These are phyloP conservation scores for Penicillium roqueforti DNA, from an alignment of 495 filamentous ascomycete species.

Conservation along the genomic window DNA sequence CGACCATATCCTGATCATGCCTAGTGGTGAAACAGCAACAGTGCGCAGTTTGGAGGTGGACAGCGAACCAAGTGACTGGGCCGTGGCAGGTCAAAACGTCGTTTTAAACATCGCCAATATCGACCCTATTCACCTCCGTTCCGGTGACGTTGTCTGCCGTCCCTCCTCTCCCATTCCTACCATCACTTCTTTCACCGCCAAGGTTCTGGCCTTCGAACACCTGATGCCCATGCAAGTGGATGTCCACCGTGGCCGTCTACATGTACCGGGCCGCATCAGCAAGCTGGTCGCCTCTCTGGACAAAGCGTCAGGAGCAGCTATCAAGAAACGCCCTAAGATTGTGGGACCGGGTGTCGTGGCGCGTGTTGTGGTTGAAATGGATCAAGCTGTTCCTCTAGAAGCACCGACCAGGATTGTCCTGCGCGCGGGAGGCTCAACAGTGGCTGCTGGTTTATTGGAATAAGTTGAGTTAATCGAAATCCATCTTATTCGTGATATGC, in stretches of 20 bases:
- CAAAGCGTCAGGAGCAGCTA: slow-evolving; percentile 60
- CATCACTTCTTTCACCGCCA: slow-evolving; percentile 66
- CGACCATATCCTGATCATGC: slow-evolving; percentile 73
- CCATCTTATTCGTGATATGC: not conserved
- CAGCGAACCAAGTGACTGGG: slow-evolving; percentile 72
- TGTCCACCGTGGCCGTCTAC: slow-evolving; percentile 77
- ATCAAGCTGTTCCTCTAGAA: slow-evolving; percentile 73
- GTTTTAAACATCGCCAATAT: slow-evolving; percentile 81
- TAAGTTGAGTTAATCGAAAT: slow-evolving; percentile 26
- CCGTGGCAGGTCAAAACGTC: slow-evolving; percentile 90
- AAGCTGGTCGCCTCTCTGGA: slow-evolving; percentile 68
- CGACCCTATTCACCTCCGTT: slow-evolving; percentile 72
- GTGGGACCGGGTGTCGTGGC: slow-evolving; percentile 69
- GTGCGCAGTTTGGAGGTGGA: slow-evolving; percentile 77
- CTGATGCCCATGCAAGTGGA: slow-evolving; percentile 85
- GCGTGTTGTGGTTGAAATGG: slow-evolving; percentile 66
- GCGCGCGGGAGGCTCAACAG: slow-evolving; percentile 70
- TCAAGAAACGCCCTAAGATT: slow-evolving; percentile 82
- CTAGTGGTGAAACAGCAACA: slow-evolving; percentile 69
- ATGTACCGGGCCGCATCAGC: slow-evolving; percentile 70
- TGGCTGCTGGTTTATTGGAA: slow-evolving; percentile 83
- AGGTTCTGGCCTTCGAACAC: slow-evolving; percentile 85
- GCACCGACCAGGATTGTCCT: slow-evolving; percentile 74
- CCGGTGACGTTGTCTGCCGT: slow-evolving; percentile 81
- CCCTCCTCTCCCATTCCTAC: slow-evolving; percentile 62